Evolutionary conservation across 2,329 filamentous ascomycete genomes (phyloP).

Genomic region (Talaromyces piceae): DNA sequence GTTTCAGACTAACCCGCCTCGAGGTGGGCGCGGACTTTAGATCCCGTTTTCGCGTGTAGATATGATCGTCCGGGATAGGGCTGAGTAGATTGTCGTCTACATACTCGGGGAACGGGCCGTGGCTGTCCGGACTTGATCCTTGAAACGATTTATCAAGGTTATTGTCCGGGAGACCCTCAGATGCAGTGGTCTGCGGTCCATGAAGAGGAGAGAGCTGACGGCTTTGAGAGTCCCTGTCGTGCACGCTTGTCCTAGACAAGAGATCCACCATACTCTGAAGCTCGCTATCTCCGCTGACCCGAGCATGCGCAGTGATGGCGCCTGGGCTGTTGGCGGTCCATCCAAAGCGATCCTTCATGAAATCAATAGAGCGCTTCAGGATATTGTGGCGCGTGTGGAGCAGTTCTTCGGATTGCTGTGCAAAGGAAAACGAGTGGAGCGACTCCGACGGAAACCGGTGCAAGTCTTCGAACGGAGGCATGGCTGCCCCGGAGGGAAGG

Average conservation of each 20-base stretch:
- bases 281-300: constrained; percentile 73
- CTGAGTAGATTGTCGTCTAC: constrained; percentile 21
- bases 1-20: constrained; percentile 64
- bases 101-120: constrained; percentile 11
- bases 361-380: constrained; percentile 87
- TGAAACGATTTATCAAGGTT: constrained; percentile 79
- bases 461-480: constrained; percentile 75
- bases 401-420: constrained; percentile 87
- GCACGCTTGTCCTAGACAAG: constrained; percentile 70
- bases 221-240: constrained; percentile 51
- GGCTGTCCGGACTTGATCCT: constrained; percentile 23
- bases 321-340: constrained; percentile 70
- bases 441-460: constrained; percentile 91
- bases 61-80: constrained; percentile 24
- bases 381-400: constrained; percentile 89
- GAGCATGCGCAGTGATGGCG: constrained; percentile 75
- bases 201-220: constrained; percentile 39
- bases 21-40: constrained; percentile 44
- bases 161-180: constrained; percentile 67
- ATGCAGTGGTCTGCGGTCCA: constrained; percentile 74
- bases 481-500: constrained; percentile 56
- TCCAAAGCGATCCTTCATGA: constrained; percentile 86
- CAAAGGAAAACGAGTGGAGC: constrained; percentile 95
- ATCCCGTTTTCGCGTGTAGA: constrained; percentile 23
- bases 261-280: constrained; percentile 87